Evolutionary conservation across 1,284 basidiomycete species (phyloP), one percentile per base, ranked within the genome.

Genomic region (Leccinum subrobustum): DNA sequence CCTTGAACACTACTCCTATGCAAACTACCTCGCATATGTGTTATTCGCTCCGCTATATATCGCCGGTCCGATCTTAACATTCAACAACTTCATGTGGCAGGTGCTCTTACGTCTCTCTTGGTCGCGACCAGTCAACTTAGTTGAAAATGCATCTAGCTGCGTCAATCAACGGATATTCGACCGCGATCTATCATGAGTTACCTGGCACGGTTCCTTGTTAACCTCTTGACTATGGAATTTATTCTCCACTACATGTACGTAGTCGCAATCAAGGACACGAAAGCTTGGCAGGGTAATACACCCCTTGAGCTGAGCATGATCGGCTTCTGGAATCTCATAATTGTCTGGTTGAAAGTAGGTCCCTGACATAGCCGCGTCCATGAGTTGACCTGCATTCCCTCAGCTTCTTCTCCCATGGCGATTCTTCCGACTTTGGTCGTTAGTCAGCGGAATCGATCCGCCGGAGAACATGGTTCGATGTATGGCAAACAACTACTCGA

Each of bases 381-480:
- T 18, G n/a, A n/a, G 12, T 33, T 52, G 3, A 33, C 4, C 14
- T 1, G 0, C 4, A n/a, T 33, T 48, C 0, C 29, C 20, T 48
- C 51, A 95, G 94, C 86, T 98, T n/a, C 81, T 98, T 33, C 86
- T 98, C 14, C 94, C 96, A 0, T 99, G 97, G 97, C 85, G 96
- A 8, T 96, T 97, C 80, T 99, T 99, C 80, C 89, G 97, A 2
- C 78, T 98, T 3, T 99, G 96, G 96, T 91, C 96, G 1, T 79
- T 99, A 37, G 73, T 87, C 12, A 94, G 96, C 72, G 93, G 93
- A 0, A 83, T 98, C 33, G 94, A 98, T 68, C 89, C 95, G 1
- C 97, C 95, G 0, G 97, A 99, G 75, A 99, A 99, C 74, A 98
- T 99, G 97, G 85, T 99, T 5, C 84, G 97, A 14, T 98, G 97